Base-by-base conservation (phyloP, 2,329 filamentous ascomycete genomes). In the Knoxdaviesia proteae region DNA sequence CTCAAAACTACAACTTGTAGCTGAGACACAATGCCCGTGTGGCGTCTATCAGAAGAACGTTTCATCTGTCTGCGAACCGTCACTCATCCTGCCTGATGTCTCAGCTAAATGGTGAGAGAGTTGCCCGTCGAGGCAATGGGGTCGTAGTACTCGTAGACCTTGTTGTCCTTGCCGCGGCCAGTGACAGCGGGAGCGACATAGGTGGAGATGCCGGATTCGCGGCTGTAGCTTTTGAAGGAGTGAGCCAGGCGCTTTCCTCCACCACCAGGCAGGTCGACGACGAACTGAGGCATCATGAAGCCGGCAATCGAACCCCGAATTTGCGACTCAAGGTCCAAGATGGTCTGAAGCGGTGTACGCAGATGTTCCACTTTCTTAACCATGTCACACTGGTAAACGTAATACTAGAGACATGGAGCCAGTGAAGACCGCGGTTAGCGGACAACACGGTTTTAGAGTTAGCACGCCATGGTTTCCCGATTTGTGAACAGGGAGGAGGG, bases 351-450 rank as follows among this genome's bases (percentile, higher is more conserved):
- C 2, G 72, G 71, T 1, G 74, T 79, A 6, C 74, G 68, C 29
- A 77, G 59, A 49, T 79, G 73, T 56, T 79, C 74, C 3, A 72
- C 61, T 38, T 65, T 68, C 32, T 61, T 55, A 6, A 77, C 70
- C 65, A 78, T 71, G 52, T 79, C 74, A 39, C 68, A 69, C 51
- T 77, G 72, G 53, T 78, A 79, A 42, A 79, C 67, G 49, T 79
- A 79, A 53, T 78, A 78, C 66, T 73, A 48, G 7, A 4, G n/a
- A 11, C 5, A 9, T 35, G 37, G 38, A 38, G 36, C 36, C 7
- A 20, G 31, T 11, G n/a, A 20, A 20, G 20, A 2, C 20, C 20
- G 20, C 20, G 20, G 20, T 20, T 20, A 20, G 20, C 20, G 20
- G 20, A 20, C 20, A 20, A 20, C 20, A 20, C 20, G 20, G 20